Conservation (phyloP, 1,284 basidiomycete species). For the Mrakiaceae sp. region DNA sequence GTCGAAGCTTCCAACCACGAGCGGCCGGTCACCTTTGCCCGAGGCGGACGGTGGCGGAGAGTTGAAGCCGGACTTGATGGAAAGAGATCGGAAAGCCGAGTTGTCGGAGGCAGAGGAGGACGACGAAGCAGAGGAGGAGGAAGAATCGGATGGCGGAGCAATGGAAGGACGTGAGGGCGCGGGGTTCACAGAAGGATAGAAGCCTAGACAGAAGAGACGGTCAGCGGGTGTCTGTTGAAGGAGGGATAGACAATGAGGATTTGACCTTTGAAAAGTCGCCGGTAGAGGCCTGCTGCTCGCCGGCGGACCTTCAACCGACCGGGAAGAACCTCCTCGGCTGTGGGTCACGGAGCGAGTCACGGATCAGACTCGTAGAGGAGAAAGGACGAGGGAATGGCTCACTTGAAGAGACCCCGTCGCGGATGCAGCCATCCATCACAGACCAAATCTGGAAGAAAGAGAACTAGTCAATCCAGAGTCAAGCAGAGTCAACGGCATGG, state of each 20-base stretch:
- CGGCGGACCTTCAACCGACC: slow-evolving; percentile 69
- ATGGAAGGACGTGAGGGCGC: not conserved
- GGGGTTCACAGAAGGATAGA: slow-evolving; percentile 30
- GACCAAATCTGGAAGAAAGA: slow-evolving; percentile 51
- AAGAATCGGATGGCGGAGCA: slow-evolving; percentile 28
- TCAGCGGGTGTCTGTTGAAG: not conserved
- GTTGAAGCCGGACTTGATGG: slow-evolving; percentile 40
- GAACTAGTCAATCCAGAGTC: not conserved
- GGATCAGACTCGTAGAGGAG: not conserved
- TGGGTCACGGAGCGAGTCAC: not conserved
- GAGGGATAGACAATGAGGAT: not conserved
- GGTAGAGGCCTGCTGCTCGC: slow-evolving; percentile 74
- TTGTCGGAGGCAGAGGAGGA: slow-evolving; percentile 43
- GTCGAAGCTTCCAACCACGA: slow-evolving; percentile 32
- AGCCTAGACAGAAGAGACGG: slow-evolving; percentile 22
- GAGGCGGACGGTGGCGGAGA: not conserved
- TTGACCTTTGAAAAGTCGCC: slow-evolving; percentile 70
- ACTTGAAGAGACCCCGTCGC: slow-evolving; percentile 64
- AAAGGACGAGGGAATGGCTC: not conserved
- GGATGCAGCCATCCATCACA: slow-evolving; percentile 91
- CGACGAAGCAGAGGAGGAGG: slow-evolving; percentile 42
- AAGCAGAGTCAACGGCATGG: not conserved
- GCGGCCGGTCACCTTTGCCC: not conserved
- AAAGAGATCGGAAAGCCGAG: slow-evolving; percentile 24
- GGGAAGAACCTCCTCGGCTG: slow-evolving; percentile 59